Percentiles rank a stretch among this genome's conserved stretches.
These are phyloP conservation scores for Aegilops bicornis DNA, from an alignment of 176 grass and related monocot genomes.

Conservation along the genomic window DNA sequence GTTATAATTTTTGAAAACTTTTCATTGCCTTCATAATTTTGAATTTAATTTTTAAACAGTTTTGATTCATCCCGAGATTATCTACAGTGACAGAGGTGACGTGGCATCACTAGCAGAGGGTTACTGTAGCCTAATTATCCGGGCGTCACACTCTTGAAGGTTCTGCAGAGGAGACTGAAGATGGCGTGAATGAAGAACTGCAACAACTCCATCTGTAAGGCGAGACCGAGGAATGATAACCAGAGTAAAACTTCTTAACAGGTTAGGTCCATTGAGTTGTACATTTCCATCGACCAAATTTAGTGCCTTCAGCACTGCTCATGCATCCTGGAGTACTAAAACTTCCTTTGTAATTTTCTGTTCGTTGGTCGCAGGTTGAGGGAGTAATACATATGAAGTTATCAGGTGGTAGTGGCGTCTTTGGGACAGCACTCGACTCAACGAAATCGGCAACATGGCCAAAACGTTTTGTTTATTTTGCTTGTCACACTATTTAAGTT, in stretches of 20 bases:
- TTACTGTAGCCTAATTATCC: too few species aligned
- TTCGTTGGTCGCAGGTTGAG: neutral
- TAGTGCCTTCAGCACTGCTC: neutral
- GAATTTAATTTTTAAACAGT: too few species aligned
- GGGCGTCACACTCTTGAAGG: too few species aligned
- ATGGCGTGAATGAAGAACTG: neutral
- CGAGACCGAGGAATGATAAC: neutral
- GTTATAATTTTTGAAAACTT: too few species aligned
- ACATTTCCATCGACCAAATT: neutral
- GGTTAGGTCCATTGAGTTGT: neutral
- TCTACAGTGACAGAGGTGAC: too few species aligned
- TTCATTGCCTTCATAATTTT: too few species aligned
- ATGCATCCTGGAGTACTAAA: neutral
- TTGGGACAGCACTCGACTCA: neutral
- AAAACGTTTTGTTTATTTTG: neutral
- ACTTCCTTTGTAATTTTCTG: neutral
- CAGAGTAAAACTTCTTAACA: neutral
- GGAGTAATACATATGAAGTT: neutral
- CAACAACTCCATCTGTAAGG: neutral
- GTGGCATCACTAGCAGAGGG: too few species aligned
- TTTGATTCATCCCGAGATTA: too few species aligned
- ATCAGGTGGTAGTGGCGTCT: neutral
- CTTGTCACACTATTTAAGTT: neutral
- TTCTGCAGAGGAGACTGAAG: conserved; percentile 7
- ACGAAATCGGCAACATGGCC: neutral